Conservation (phyloP, 83 land plant species). For the Picea engelmannii region DNA sequence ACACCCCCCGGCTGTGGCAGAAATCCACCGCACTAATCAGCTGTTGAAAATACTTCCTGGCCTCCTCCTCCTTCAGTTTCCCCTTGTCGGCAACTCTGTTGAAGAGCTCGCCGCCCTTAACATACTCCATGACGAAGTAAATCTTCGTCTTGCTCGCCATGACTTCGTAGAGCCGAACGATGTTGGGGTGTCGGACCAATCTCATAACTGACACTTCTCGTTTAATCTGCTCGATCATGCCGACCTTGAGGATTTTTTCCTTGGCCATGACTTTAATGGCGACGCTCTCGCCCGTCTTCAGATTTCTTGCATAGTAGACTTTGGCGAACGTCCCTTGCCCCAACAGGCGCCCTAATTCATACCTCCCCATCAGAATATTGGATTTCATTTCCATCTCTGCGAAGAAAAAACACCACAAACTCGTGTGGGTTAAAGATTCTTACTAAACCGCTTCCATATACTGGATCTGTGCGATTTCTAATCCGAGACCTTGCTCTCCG, state of each 20-base stretch:
- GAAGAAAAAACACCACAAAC: too few relatives aligned
- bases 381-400: too few relatives aligned
- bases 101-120: slow-evolving; percentile 77
- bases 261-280: slow-evolving; percentile 59
- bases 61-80: slow-evolving; percentile 56
- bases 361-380: slow-evolving; percentile 19
- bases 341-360: slow-evolving; percentile 31
- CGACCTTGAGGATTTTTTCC: slow-evolving; percentile 44
- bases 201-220: slow-evolving; percentile 72
- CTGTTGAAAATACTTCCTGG: slow-evolving; percentile 68
- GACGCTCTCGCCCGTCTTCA: slow-evolving; percentile 37
- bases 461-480: neutral
- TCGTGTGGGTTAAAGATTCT: too few relatives aligned
- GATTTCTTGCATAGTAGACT: slow-evolving; percentile 25
- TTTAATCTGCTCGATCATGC: slow-evolving; percentile 40
- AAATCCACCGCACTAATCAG: slow-evolving; percentile 51
- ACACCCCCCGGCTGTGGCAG: slow-evolving; percentile 62
- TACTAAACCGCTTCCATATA: too few relatives aligned
- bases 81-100: slow-evolving; percentile 57
- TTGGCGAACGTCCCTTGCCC: slow-evolving; percentile 50
- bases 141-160: slow-evolving; percentile 63
- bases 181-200: slow-evolving; percentile 65
- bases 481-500: slow-evolving; percentile 12
- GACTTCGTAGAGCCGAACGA: slow-evolving; percentile 69
- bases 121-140: slow-evolving; percentile 75